Evolutionary conservation across 305 asterid genomes (phyloP), one percentile per base, ranked within the genome.

Genomic region (Solanum aculeatissimum): DNA sequence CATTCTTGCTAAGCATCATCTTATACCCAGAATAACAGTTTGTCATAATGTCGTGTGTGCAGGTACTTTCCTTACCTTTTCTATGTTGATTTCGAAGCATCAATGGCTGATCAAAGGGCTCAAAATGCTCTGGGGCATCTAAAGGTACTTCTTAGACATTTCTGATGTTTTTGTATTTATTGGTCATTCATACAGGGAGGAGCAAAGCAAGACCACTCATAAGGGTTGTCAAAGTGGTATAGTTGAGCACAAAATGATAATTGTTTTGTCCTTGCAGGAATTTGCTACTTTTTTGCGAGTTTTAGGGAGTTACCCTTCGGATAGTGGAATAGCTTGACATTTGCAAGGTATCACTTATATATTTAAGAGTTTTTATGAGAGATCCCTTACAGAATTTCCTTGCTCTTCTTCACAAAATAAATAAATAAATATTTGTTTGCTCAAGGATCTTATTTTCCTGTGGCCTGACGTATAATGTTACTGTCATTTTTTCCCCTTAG

Each of bases 71-170:
- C 98, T 32, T 97, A 97, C 93, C 95, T 97, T 85, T 97, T 97
- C 92, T 97, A 95, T 84, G 95, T 95, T 78, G 99, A 97, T 91
- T 97, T 97, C 85, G 99, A 97, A 91, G 98, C 98, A 87, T 97
- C 99, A 83, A 97, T 95, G 98, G 99, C 99, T 53, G 99, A 97
- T 81, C 95, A 93, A 90, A 94, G 92, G 86, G 97, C 99, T 87
- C 99, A 97, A 91, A 94, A 97, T 92, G 99, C 99, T 86, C 97
- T 97, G 84, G 91, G 93, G 43, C 95, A 97, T 91, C 91, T 95
- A 53, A 92, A 95, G 97, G 99, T 95, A 80, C 57, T 23, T 84
- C 82, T 63, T 87, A 35, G 85, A 53, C 68, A 32, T 32, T 19
- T 49, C 14, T 69, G 80, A 71, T 69, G 47, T 40, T 40, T 25